Conservation (phyloP, 2,329 filamentous ascomycete species). For the Lojkania enalia region DNA sequence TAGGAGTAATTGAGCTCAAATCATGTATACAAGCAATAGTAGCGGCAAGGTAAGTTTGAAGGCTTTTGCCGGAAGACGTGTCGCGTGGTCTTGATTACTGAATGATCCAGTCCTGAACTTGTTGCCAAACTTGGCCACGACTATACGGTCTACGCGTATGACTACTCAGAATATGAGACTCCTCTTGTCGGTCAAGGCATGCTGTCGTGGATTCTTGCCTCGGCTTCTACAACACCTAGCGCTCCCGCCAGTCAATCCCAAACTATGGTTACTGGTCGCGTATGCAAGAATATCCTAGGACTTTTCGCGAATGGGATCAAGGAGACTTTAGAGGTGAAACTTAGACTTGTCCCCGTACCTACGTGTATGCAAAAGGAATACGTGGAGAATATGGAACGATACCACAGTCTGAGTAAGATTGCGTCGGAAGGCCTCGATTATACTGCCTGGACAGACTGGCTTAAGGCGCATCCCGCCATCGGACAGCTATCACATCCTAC, state of each 20-base stretch:
- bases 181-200: slow-evolving; percentile 95
- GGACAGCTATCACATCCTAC: slow-evolving; percentile 36
- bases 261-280: slow-evolving; percentile 81
- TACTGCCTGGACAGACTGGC: slow-evolving; percentile 76
- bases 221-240: slow-evolving; percentile 59
- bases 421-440: slow-evolving; percentile 67
- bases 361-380: slow-evolving; percentile 65
- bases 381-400: slow-evolving; percentile 62
- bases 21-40: slow-evolving; percentile 84
- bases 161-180: slow-evolving; percentile 92
- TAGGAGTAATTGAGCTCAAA: slow-evolving; percentile 85
- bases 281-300: slow-evolving; percentile 82
- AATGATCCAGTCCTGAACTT: slow-evolving; percentile 76
- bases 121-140: slow-evolving; percentile 72
- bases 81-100: slow-evolving; percentile 1
- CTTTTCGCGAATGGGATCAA: slow-evolving; percentile 81
- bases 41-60: slow-evolving; percentile 56
- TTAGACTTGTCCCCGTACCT: slow-evolving; percentile 79
- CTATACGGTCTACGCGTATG: slow-evolving; percentile 96
- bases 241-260: slow-evolving; percentile 64
- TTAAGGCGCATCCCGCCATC: slow-evolving; percentile 67
- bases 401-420: slow-evolving; percentile 61
- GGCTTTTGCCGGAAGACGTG: slow-evolving; percentile 4
- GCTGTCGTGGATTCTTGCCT: slow-evolving; percentile 78
- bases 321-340: slow-evolving; percentile 90